These are phyloP conservation scores for Pelargonium citronellum DNA, from an alignment of 441 rosid genomes.

Conservation along the genomic window DNA sequence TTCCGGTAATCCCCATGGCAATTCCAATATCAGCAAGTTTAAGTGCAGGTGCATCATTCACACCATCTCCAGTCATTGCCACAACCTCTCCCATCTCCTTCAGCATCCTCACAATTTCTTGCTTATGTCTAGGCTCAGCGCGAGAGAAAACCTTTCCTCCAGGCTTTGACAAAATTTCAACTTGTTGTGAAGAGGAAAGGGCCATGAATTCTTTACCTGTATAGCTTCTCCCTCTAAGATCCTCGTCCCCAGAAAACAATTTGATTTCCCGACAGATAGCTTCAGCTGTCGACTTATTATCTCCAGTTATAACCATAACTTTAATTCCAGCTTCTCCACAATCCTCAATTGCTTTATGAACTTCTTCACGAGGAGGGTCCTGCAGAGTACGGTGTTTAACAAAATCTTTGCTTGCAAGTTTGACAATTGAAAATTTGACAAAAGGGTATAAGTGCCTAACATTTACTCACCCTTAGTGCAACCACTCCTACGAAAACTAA, in stretches of 20 bases:
- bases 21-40: slow-evolving; percentile 46
- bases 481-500: slow-evolving; percentile 73
- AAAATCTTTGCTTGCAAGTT: background rate
- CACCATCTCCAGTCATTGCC: slow-evolving; percentile 52
- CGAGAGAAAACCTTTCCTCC: slow-evolving; percentile 86
- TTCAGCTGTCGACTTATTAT: slow-evolving; percentile 90
- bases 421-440: background rate
- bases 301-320: slow-evolving; percentile 96
- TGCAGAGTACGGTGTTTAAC: slow-evolving; percentile 21
- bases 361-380: slow-evolving; percentile 99
- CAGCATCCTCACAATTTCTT: slow-evolving; percentile 90
- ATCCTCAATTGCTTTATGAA: slow-evolving; percentile 81
- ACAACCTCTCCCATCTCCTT: slow-evolving; percentile 88
- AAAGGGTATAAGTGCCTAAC: background rate
- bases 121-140: slow-evolving; percentile 96
- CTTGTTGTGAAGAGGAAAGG: slow-evolving; percentile 46
- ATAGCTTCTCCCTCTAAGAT: slow-evolving; percentile 59
- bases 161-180: slow-evolving; percentile 39
- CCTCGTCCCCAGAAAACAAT: slow-evolving; percentile 58
- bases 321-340: slow-evolving; percentile 93
- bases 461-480: slow-evolving; percentile 67
- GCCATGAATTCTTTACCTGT: slow-evolving; percentile 83
- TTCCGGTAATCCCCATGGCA: slow-evolving; percentile 50
- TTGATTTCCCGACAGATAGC: slow-evolving; percentile 93
- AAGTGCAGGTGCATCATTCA: slow-evolving; percentile 51